Conservation (phyloP, 257 asterid species). For the Ilex asprella region DNA sequence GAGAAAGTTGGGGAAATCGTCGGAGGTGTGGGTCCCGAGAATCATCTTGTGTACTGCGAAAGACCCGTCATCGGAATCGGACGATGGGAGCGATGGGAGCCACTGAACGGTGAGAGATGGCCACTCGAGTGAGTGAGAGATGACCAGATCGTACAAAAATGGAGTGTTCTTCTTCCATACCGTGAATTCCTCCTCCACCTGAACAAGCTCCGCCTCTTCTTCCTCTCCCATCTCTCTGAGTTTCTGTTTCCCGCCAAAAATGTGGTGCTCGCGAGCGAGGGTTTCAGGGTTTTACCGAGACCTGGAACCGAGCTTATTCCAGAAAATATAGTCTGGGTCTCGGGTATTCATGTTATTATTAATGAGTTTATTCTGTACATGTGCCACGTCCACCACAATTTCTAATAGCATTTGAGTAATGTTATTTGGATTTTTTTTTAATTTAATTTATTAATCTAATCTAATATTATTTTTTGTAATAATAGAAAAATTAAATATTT, state of each 20-base stretch:
- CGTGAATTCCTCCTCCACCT: slow-evolving; percentile 75
- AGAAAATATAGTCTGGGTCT: too few species aligned
- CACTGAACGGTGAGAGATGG: slow-evolving; percentile 97
- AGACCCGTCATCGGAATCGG: slow-evolving; percentile 26
- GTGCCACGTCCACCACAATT: too few species aligned
- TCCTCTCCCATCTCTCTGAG: slow-evolving; percentile 22
- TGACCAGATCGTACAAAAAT: slow-evolving; percentile 68
- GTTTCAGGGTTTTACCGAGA: neutral
- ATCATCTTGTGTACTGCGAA: slow-evolving; percentile 49
- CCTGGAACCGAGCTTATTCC: too few species aligned
- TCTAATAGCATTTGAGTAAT: too few species aligned
- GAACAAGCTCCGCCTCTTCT: slow-evolving; percentile 34
- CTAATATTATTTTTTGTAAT: too few species aligned
- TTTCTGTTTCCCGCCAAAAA: slow-evolving; percentile 38
- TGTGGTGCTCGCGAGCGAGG: slow-evolving; percentile 6
- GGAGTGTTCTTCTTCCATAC: slow-evolving; percentile 98
- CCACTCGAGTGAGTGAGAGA: slow-evolving; percentile 91
- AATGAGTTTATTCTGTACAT: too few species aligned
- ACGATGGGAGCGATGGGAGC: slow-evolving; percentile 49
- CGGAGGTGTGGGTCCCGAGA: slow-evolving; percentile 91
- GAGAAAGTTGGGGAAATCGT: slow-evolving; percentile 62
- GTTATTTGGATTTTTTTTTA: too few species aligned
- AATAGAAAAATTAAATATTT: too few species aligned
- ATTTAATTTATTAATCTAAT: too few species aligned
- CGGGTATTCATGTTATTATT: too few species aligned